These are phyloP conservation scores for Rhodamnia rubescens DNA, from an alignment of 345 rosid species.

Conservation along the genomic window DNA sequence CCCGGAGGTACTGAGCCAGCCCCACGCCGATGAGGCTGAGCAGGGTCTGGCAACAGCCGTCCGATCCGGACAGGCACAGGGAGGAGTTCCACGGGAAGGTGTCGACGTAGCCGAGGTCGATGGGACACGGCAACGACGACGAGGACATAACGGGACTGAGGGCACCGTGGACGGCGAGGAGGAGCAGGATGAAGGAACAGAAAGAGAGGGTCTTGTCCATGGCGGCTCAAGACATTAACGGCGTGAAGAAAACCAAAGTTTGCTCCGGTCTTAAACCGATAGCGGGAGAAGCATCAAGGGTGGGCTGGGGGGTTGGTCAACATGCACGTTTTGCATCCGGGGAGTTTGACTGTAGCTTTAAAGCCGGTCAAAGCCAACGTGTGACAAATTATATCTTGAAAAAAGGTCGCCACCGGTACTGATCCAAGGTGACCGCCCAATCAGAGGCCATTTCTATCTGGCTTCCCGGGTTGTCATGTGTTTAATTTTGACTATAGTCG, in stretches of 20 bases:
- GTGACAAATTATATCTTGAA: not conserved
- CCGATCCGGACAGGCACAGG: constrained; percentile 9
- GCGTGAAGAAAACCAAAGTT: not conserved
- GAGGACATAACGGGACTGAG: constrained; percentile 11
- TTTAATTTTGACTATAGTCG: not conserved
- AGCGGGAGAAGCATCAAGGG: not conserved
- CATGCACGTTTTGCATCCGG: not conserved
- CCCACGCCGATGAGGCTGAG: constrained; percentile 46
- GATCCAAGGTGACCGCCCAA: not conserved
- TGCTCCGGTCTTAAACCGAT: not conserved
- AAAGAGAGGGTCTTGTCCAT: not conserved
- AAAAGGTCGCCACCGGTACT: not conserved
- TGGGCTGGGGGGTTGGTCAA: not conserved
- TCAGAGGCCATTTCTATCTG: not conserved
- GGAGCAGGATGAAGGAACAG: constrained; percentile 1
- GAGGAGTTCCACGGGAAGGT: constrained; percentile 51
- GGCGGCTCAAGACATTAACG: not conserved
- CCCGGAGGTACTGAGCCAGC: constrained; percentile 28
- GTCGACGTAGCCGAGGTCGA: constrained; percentile 38
- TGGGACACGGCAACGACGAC: constrained; percentile 34
- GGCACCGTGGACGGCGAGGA: constrained; percentile 3
- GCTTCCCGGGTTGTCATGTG: not conserved
- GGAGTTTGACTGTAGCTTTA: not conserved
- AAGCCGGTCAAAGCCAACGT: not conserved
- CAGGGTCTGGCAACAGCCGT: constrained; percentile 38